Evolutionary conservation across 2,329 filamentous ascomycete genomes (phyloP), one percentile per base, ranked within the genome.

Genomic region (Pyrenophora graminea): DNA sequence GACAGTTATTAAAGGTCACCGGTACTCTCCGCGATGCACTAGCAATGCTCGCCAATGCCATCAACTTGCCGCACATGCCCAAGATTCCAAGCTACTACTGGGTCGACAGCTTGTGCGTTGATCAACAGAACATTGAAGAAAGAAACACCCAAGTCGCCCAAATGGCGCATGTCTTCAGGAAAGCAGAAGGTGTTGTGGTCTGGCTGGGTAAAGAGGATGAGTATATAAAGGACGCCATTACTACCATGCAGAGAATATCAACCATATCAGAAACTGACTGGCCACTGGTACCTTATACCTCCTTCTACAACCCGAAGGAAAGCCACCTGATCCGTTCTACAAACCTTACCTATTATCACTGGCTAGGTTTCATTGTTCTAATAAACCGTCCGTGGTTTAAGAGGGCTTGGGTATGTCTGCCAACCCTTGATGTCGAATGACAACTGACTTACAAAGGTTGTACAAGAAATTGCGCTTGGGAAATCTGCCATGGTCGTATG

Each of bases 181-280:
- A 42, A 47, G 63, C 67, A 8, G 38, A 59, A 15, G 56, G 58
- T 21, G 63, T 68, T 13, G 54, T 71, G 15, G 60, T 69, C 4
- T 72, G 67, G 68, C 53, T 72, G 9, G 69, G 67, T 21, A 25
- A 61, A 65, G 65, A 68, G 43, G 62, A 66, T 46, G 58, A 61
- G 13, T 62, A 58, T 31, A 64, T 25, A 25, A 2, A 51, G 17
- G 65, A 70, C 50, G 61, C 60, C 39, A 25, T 67, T 4, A 45
- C 49, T 2, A 61, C 55, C 2, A 61, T 70, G 31, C 47, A 50
- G 7, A 55, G 37, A 15, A 51, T 66, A 10, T 57, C 61, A n/a
- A 38, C 39, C 4, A 52, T 63, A 15, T 53, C 58, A 3, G 47
- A 64, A 31, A 53, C 45, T n/a, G 40, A 55, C n/a, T 64, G 62